Evolutionary conservation across 192 early-diverging fungal genomes (phyloP).

Genomic region (Podila epicladia): DNA sequence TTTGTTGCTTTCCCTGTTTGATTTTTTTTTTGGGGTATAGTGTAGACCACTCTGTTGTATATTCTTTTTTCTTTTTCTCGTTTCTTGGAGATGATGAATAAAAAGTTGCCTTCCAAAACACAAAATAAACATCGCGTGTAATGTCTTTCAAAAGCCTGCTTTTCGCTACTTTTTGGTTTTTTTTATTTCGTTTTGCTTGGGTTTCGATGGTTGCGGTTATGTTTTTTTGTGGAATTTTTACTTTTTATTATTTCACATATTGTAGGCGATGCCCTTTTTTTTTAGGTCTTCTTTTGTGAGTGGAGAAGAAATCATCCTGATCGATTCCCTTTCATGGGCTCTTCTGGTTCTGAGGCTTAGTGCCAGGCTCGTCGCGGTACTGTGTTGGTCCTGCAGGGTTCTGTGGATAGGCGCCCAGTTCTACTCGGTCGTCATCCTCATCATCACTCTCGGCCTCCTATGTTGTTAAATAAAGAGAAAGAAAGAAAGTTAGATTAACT

Average conservation of each 20-base stretch:
- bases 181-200: no score
- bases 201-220: no score
- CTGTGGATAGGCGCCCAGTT: conserved; percentile 29
- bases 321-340: not conserved
- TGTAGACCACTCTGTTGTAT: not conserved
- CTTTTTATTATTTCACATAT: no score
- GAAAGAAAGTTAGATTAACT: not conserved
- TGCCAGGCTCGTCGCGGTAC: conserved; percentile 21
- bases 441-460: conserved; percentile 8
- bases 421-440: conserved; percentile 22
- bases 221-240: no score
- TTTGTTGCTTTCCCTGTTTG: not conserved
- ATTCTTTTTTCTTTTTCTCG: no score
- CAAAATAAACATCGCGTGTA: no score
- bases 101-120: no score
- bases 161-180: no score
- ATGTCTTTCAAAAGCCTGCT: no score
- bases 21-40: not conserved
- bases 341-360: conserved; percentile 23
- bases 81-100: no score
- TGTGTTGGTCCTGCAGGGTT: conserved; percentile 23
- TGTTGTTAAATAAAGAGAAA: not conserved
- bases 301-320: not conserved
- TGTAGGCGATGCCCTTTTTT: no score
- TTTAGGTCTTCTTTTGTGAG: not conserved